phyloP scores from a whole-genome alignment of 306 rosid genomes.

The Rosa rugosa region DNA sequence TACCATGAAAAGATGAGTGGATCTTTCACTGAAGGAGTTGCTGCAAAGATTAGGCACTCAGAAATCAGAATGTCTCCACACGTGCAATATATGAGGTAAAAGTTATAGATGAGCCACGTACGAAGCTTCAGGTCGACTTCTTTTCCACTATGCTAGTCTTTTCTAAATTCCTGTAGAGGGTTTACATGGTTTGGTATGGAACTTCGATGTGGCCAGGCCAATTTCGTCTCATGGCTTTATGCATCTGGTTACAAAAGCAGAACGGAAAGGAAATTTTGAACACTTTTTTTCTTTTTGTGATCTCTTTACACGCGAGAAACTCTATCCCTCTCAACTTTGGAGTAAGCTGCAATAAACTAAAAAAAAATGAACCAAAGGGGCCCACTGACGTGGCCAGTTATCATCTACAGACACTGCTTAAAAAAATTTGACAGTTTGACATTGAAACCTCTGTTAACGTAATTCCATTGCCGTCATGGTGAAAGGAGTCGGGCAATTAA shows the following conservation, averaged over 20 bases:
- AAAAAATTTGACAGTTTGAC: too few species aligned
- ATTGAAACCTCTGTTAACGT: too few species aligned
- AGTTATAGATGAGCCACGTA: neutral
- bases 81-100: slow-evolving; percentile 12
- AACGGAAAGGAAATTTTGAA: neutral
- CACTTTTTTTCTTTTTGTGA: neutral
- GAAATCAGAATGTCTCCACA: slow-evolving; percentile 34
- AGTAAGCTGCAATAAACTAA: too few species aligned
- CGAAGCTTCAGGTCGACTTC: neutral
- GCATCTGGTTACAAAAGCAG: slow-evolving; percentile 15
- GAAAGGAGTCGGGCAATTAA: too few species aligned
- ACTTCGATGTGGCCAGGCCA: slow-evolving; percentile 5
- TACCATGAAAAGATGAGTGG: slow-evolving; percentile 17
- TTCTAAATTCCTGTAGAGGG: neutral
- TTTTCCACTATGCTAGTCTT: slow-evolving; percentile 5
- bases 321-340: neutral
- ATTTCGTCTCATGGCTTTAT: neutral
- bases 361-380: too few species aligned
- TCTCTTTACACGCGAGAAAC: slow-evolving; percentile 24
- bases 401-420: too few species aligned
- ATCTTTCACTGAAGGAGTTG: slow-evolving; percentile 22
- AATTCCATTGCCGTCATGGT: too few species aligned
- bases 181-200: neutral
- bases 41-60: slow-evolving; percentile 26
- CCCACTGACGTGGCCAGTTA: too few species aligned